Conservation (phyloP, 306 rosid genomes). For the Fragaria ananassa region DNA sequence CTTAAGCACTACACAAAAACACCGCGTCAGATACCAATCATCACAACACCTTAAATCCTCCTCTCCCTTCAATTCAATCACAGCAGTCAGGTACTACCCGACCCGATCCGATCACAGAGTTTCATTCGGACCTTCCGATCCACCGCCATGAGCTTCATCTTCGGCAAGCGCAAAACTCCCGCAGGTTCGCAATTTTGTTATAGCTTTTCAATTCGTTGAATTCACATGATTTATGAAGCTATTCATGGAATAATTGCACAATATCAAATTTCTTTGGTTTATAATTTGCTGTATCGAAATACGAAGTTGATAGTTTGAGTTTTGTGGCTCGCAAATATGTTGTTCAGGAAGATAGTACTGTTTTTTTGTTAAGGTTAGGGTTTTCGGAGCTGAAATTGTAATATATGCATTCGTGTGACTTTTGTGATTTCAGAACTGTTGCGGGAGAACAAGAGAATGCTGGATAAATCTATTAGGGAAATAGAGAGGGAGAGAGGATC, state of each 20-base stretch:
- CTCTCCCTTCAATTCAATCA: neutral
- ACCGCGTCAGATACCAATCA: too few relatives aligned
- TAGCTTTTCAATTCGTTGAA: neutral
- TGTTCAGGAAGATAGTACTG: too few relatives aligned
- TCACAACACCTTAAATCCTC: neutral
- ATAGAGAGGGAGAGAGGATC: conserved; percentile 93
- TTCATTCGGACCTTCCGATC: conserved; percentile 26
- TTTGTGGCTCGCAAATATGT: too few relatives aligned
- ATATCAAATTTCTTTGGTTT: too few relatives aligned
- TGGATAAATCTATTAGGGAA: conserved; percentile 94
- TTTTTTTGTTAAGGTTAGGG: neutral
- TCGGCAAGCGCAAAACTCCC: conserved; percentile 90
- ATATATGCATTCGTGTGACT: neutral
- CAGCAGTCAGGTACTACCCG: too few relatives aligned
- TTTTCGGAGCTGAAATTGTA: conserved; percentile 7
- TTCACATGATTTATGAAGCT: neutral
- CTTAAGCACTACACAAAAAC: too few relatives aligned
- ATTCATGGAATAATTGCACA: neutral
- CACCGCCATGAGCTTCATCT: conserved; percentile 76
- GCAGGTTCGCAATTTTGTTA: conserved; percentile 47
- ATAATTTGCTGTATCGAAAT: neutral
- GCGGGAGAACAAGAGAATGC: conserved; percentile 98
- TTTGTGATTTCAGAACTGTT: conserved; percentile 67
- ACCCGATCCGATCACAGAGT: conserved; percentile 7
- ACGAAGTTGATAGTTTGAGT: too few relatives aligned